Evolutionary conservation across 2,329 filamentous ascomycete genomes (phyloP).

Genomic region (Orbilia brochopaga): DNA sequence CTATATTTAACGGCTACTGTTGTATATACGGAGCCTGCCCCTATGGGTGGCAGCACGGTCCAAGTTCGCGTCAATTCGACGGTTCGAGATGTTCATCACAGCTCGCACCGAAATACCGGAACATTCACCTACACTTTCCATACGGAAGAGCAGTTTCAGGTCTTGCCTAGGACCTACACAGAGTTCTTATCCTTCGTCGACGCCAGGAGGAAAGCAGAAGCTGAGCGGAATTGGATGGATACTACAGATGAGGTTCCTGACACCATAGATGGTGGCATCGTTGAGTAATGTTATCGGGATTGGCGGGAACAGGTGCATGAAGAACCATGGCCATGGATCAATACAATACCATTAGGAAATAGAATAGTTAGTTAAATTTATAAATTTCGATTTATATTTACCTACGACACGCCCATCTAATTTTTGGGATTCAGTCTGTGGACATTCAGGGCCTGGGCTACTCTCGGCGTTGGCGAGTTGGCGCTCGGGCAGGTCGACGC

Average conservation of each 20-base stretch:
- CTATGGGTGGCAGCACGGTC: slow-evolving; percentile 64
- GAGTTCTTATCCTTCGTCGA: slow-evolving; percentile 61
- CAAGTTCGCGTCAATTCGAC: slow-evolving; percentile 75
- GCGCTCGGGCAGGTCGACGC: no score
- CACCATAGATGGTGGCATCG: slow-evolving; percentile 34
- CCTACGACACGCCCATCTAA: no score
- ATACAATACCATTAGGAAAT: no score
- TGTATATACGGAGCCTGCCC: slow-evolving; percentile 71
- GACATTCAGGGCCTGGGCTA: no score
- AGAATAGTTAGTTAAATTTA: no score
- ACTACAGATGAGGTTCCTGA: slow-evolving; percentile 47
- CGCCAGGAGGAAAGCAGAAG: slow-evolving; percentile 58
- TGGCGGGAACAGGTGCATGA: neutral
- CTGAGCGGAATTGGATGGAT: slow-evolving; percentile 34
- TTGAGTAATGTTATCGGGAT: slow-evolving; percentile 16
- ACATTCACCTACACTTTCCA: slow-evolving; percentile 78
- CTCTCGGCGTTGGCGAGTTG: no score
- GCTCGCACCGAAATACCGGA: slow-evolving; percentile 70
- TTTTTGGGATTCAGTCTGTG: no score
- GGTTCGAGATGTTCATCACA: slow-evolving; percentile 74
- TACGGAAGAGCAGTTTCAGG: slow-evolving; percentile 69
- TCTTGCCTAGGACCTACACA: slow-evolving; percentile 65
- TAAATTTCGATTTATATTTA: no score
- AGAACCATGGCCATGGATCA: neutral
- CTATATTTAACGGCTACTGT: slow-evolving; percentile 75